Conservation (phyloP, 495 filamentous ascomycete species). For the Parathielavia hyrcaniae region DNA sequence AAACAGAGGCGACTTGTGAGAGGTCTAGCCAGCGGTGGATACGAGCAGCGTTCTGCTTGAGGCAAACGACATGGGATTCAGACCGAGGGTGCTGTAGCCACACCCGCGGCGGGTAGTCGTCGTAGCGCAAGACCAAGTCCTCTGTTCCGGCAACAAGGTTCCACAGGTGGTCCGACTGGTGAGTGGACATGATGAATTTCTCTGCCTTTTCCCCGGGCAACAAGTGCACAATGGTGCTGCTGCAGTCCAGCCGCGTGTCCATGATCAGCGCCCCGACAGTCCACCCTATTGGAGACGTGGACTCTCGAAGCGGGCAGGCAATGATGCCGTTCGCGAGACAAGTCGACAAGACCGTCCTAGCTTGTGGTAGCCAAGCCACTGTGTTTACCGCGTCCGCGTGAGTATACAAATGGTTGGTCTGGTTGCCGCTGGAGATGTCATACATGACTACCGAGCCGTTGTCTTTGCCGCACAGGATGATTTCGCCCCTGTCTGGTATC, state of each 20-base stretch:
- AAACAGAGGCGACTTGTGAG: not conserved
- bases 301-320: not conserved
- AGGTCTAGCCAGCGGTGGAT: not conserved
- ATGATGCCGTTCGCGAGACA: not conserved
- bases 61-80: not conserved
- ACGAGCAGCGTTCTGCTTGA: not conserved
- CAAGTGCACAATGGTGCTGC: conserved; percentile 21
- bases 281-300: not conserved
- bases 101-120: not conserved
- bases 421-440: not conserved
- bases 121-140: not conserved
- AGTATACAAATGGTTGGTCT: not conserved
- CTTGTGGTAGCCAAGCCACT: not conserved
- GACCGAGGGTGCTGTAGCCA: conserved; percentile 5
- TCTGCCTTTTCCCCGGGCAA: conserved; percentile 14
- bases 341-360: not conserved
- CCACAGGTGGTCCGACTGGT: conserved; percentile 27
- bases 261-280: not conserved
- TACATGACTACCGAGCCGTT: not conserved
- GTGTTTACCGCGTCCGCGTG: not conserved
- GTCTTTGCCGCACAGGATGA: not conserved
- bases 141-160: conserved; percentile 10
- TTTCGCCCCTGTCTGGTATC: not conserved
- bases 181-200: conserved; percentile 26
- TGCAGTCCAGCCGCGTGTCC: not conserved